phyloP scores from a whole-genome alignment of 768 basidiomycete genomes.

The Pulveroboletus sp. region DNA sequence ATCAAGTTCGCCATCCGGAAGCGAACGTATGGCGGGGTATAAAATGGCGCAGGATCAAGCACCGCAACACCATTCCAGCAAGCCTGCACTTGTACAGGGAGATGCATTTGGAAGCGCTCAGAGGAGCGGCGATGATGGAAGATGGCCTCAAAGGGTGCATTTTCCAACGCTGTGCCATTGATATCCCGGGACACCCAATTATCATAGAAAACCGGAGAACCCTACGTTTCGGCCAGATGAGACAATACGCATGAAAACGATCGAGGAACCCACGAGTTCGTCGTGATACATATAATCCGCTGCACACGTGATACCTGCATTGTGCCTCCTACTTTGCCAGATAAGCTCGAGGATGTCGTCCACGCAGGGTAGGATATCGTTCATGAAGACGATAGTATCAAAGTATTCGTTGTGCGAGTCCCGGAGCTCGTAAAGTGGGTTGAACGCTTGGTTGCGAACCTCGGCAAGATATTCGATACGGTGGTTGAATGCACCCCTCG shows the following conservation, averaged over 20 bases:
- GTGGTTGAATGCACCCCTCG: constrained; percentile 95
- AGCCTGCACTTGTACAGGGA: constrained; percentile 94
- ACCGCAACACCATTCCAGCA: constrained; percentile 99
- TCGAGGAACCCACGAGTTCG: constrained; percentile 62
- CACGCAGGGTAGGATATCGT: constrained; percentile 96
- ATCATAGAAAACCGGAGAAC: constrained; percentile 93
- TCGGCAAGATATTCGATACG: constrained; percentile 99
- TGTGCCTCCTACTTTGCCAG: constrained; percentile 89
- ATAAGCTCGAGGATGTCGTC: constrained; percentile 98
- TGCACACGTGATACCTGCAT: constrained; percentile 97
- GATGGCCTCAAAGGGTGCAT: constrained; percentile 92
- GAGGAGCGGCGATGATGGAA: constrained; percentile 83
- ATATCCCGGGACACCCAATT: constrained; percentile 99
- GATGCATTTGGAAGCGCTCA: constrained; percentile 83
- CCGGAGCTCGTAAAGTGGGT: constrained; percentile 89
- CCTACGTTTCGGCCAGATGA: constrained; percentile 32
- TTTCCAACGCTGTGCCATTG: constrained; percentile 97
- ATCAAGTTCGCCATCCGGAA: constrained; percentile 94
- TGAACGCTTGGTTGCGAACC: constrained; percentile 97
- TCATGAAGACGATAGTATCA: constrained; percentile 98
- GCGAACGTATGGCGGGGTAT: constrained; percentile 82
- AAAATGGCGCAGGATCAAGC: constrained; percentile 94
- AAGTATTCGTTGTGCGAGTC: constrained; percentile 93
- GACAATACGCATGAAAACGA: not conserved
- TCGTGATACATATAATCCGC: constrained; percentile 99